These are phyloP conservation scores for Trichosporon sp. DNA, from an alignment of 1,284 basidiomycete genomes.

Conservation along the genomic window DNA sequence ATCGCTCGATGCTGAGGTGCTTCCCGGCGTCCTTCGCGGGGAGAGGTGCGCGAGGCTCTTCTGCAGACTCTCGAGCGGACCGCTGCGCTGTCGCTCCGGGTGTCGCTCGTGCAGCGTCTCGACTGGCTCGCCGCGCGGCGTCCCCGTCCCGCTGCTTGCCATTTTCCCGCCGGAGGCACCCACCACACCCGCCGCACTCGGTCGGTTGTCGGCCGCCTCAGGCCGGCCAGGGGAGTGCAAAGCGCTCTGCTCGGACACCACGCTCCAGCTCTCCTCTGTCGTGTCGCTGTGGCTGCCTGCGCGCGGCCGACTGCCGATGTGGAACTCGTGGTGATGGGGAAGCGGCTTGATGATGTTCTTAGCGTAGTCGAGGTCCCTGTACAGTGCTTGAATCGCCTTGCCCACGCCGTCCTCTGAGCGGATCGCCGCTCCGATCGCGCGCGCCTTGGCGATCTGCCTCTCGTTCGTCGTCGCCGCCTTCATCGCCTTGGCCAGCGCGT, in stretches of 20 bases:
- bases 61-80: not conserved
- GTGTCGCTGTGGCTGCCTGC: not conserved
- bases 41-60: not conserved
- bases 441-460: constrained; percentile 81
- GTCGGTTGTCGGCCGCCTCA: not conserved
- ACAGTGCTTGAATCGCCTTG: constrained; percentile 83
- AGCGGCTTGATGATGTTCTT: constrained; percentile 66
- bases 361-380: constrained; percentile 85
- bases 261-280: constrained; percentile 21
- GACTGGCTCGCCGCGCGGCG: not conserved
- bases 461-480: constrained; percentile 72
- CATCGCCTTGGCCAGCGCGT: constrained; percentile 70
- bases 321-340: not conserved
- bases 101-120: not conserved
- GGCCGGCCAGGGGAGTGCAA: not conserved
- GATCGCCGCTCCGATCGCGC: constrained; percentile 73
- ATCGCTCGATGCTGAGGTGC: not conserved
- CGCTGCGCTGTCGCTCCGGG: not conserved
- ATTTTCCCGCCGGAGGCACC: too few relatives aligned
- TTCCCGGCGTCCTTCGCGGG: not conserved
- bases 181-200: not conserved
- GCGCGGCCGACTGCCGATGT: not conserved
- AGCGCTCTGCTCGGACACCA: constrained; percentile 12
- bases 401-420: constrained; percentile 82
- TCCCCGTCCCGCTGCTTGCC: too few relatives aligned